Conservation (phyloP, 208 protist genomes). For the Trypanosoma avium region DNA sequence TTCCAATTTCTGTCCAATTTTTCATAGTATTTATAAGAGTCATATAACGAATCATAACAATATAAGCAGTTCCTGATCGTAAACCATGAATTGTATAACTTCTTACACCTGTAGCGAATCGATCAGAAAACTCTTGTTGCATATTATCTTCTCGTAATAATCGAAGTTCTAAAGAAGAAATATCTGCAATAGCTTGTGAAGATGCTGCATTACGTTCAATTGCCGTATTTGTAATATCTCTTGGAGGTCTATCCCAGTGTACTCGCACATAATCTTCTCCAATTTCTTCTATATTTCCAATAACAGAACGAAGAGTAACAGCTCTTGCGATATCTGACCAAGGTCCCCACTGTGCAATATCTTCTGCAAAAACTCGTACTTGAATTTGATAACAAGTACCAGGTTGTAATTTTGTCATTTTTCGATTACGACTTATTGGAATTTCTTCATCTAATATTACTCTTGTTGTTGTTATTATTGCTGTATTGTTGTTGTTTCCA, state of each 20-base stretch:
- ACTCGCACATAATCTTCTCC: slow-evolving; percentile 86
- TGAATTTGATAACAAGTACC: slow-evolving; percentile 51
- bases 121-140: slow-evolving; percentile 51
- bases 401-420: slow-evolving; percentile 83
- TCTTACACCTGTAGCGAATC: slow-evolving; percentile 54
- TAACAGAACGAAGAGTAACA: slow-evolving; percentile 57
- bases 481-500: too few relatives aligned
- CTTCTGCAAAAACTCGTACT: slow-evolving; percentile 52
- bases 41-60: slow-evolving; percentile 82
- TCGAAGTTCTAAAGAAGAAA: slow-evolving; percentile 69
- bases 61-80: slow-evolving; percentile 67
- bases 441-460: slow-evolving; percentile 51
- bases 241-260: slow-evolving; percentile 65
- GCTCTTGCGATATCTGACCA: slow-evolving; percentile 66
- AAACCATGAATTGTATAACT: slow-evolving; percentile 70
- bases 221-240: slow-evolving; percentile 35
- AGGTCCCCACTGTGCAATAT: slow-evolving; percentile 48
- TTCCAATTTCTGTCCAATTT: slow-evolving; percentile 74
- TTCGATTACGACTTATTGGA: slow-evolving; percentile 39
- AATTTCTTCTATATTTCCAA: slow-evolving; percentile 55
- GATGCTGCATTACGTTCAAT: slow-evolving; percentile 49
- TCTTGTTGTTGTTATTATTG: too few relatives aligned
- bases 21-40: slow-evolving; percentile 78
- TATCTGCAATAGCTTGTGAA: slow-evolving; percentile 44
- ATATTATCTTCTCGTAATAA: slow-evolving; percentile 78